Base-by-base conservation (phyloP, 2,329 filamentous ascomycete species). In the Massarina eburnea region DNA sequence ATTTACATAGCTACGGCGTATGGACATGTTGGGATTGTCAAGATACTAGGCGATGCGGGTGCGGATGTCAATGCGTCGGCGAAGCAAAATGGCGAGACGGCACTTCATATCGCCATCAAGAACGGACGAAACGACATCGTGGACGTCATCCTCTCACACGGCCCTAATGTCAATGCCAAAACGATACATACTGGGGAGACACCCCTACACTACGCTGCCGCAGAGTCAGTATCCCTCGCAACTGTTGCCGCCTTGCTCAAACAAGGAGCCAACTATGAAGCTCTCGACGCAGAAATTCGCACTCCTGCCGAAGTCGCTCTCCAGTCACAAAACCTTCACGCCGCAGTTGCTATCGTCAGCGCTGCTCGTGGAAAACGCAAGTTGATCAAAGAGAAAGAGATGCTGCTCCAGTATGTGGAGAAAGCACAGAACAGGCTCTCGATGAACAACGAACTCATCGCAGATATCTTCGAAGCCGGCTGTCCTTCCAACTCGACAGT, bases 401-500 rank as follows among this genome's bases (percentile, higher is more conserved):
- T 66, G 59, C 49, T 69, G 0, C 40, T 68, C 26, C 55, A 61
- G 33, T 58, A 66, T 46, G 58, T 64, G 2, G 54, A 65, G 26
- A 59, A 56, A n/a, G 51, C 55, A 12, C 52, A 58, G 24, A 58
- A 54, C 3, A 55, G 57, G 12, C 58, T 57, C 39, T 67, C 60
- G 3, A 56, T 66, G 22, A 56, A 55, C 7, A 64, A 65, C 30
- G 64, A 67, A n/a, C 46, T 68, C 8, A 62, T 69, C 27, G 58
- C 62, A 8, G 58, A 64, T 32, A 57, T 67, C 4, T 67, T 68
- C 43, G 48, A 59, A 5, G 59, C 64, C n/a, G 58, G 61, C 4
- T 68, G 64, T 33, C 61, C 64, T 34, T 52, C 64, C 1, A 61
- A 67, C 34, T 67, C 64, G 1, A 67, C 63, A 1, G 55, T 66